phyloP scores from a whole-genome alignment of 345 rosid genomes.

The Brassica nigra region DNA sequence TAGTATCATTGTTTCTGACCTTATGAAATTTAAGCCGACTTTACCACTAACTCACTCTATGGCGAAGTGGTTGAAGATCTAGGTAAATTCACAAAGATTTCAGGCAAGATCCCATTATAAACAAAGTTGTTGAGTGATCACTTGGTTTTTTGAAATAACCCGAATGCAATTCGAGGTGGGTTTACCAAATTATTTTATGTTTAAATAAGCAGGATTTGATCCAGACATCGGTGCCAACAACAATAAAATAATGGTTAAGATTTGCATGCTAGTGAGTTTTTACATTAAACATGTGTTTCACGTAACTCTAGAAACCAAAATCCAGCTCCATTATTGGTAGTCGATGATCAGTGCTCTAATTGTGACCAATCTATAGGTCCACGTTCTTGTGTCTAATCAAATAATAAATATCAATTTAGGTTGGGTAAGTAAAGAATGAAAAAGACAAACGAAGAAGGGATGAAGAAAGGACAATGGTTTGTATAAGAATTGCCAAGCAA shows the following conservation, averaged over 20 bases:
- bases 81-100: background rate
- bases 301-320: background rate
- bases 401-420: background rate
- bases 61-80: background rate
- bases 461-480: conserved; percentile 11
- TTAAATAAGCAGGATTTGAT: background rate
- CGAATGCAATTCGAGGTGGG: background rate
- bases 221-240: background rate
- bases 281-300: background rate
- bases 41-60: background rate
- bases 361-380: background rate
- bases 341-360: background rate
- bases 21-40: background rate
- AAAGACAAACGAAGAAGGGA: background rate
- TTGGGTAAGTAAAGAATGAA: conserved; percentile 17
- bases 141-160: background rate
- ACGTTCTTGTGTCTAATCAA: background rate
- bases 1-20: background rate
- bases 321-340: conserved; percentile 6
- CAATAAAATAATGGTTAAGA: background rate
- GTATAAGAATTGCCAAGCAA: conserved; percentile 13
- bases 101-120: background rate
- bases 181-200: background rate
- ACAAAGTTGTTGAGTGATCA: background rate
- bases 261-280: background rate